Conservation (phyloP, 768 basidiomycete species). For the Termitomyces sp. region DNA sequence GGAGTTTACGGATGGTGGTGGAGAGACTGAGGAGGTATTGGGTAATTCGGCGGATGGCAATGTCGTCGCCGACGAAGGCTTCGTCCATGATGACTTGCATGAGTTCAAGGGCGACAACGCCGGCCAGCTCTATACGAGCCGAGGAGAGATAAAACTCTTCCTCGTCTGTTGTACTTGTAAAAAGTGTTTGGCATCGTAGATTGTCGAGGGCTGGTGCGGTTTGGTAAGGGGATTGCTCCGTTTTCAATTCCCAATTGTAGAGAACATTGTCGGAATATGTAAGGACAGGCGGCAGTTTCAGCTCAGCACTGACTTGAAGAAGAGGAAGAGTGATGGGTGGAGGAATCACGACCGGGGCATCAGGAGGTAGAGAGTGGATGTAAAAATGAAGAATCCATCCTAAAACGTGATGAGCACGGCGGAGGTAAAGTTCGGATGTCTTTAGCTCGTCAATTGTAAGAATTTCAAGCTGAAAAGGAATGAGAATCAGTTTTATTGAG, state of each 20-base stretch:
- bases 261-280: slow-evolving; percentile 94
- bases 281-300: slow-evolving; percentile 84
- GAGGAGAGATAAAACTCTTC: slow-evolving; percentile 90
- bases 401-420: slow-evolving; percentile 75
- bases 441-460: slow-evolving; percentile 43
- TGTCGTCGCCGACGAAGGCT: slow-evolving; percentile 72
- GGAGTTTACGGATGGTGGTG: slow-evolving; percentile 62
- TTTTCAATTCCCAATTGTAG: slow-evolving; percentile 71
- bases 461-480: slow-evolving; percentile 43
- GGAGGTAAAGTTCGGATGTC: slow-evolving; percentile 54
- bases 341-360: slow-evolving; percentile 62
- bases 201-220: slow-evolving; percentile 49
- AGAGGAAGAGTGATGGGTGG: slow-evolving; percentile 72
- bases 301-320: slow-evolving; percentile 60
- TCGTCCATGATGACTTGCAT: slow-evolving; percentile 93
- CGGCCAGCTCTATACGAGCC: slow-evolving; percentile 84
- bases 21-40: slow-evolving; percentile 65
- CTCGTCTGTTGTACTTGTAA: slow-evolving; percentile 81
- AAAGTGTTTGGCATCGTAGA: slow-evolving; percentile 64
- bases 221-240: slow-evolving; percentile 23
- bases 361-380: slow-evolving; percentile 59
- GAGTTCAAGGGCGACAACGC: slow-evolving; percentile 78
- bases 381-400: slow-evolving; percentile 80
- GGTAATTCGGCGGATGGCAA: slow-evolving; percentile 62
- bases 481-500: neutral